Evolutionary conservation across 768 basidiomycete genomes (phyloP).

Genomic region (Plicaturopsis crispa): DNA sequence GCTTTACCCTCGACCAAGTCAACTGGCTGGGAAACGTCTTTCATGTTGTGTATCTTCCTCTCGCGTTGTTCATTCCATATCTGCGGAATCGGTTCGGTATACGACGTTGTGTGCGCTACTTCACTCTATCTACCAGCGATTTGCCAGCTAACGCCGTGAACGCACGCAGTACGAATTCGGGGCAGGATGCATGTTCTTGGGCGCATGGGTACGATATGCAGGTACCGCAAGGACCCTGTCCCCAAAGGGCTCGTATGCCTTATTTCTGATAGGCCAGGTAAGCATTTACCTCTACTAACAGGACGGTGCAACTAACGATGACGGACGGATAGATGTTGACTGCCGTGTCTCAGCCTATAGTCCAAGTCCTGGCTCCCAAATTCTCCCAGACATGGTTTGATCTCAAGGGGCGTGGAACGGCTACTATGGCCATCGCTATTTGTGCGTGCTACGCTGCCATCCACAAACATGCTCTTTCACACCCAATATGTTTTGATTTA

Average conservation of each 20-base stretch:
- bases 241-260: conserved; percentile 44
- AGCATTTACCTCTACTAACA: conserved; percentile 4
- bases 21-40: conserved; percentile 84
- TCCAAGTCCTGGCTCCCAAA: conserved; percentile 70
- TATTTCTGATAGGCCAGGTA: conserved; percentile 71
- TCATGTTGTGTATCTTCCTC: conserved; percentile 60
- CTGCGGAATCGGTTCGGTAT: conserved; percentile 55
- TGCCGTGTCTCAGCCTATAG: conserved; percentile 61
- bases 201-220: conserved; percentile 73
- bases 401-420: conserved; percentile 66
- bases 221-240: conserved; percentile 54
- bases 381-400: conserved; percentile 86
- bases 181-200: conserved; percentile 43
- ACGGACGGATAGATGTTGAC: conserved; percentile 41
- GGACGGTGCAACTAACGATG: background rate
- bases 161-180: conserved; percentile 58
- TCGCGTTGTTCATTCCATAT: conserved; percentile 50
- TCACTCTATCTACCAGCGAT: no score
- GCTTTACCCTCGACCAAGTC: conserved; percentile 58
- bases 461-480: no score
- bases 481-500: conserved; percentile 31
- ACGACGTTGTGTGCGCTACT: conserved; percentile 45
- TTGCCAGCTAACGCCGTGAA: no score
- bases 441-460: no score
- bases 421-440: conserved; percentile 54